These are phyloP conservation scores for Phytopythium delawarense DNA, from an alignment of 352 stramenopile species.

Conservation along the genomic window DNA sequence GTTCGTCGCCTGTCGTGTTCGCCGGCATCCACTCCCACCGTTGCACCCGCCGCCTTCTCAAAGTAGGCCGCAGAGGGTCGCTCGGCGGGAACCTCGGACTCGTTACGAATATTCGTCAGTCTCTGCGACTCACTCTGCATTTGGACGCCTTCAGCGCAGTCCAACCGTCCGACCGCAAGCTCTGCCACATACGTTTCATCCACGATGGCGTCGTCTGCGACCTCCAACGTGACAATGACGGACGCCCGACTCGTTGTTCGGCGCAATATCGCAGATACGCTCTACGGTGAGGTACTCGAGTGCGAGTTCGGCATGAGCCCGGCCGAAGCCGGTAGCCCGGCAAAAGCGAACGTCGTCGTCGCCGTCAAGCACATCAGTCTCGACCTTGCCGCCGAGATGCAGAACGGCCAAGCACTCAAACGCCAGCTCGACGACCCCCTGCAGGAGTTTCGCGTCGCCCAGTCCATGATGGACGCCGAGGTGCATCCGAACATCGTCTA, in stretches of 20 bases:
- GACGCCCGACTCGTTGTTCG: conserved; percentile 16
- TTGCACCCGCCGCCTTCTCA: too few species aligned
- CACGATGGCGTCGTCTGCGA: too few species aligned
- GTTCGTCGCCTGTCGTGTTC: too few species aligned
- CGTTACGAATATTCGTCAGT: too few species aligned
- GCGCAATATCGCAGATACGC: conserved; percentile 19
- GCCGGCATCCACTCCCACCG: too few species aligned
- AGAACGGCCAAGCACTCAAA: neutral
- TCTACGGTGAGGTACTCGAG: conserved; percentile 25
- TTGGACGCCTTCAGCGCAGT: too few species aligned
- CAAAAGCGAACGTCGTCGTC: conserved; percentile 5
- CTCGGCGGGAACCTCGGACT: too few species aligned
- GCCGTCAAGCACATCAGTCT: conserved; percentile 26
- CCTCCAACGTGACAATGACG: conserved; percentile 6
- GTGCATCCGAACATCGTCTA: conserved; percentile 21
- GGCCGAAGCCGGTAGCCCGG: neutral
- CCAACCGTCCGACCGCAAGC: too few species aligned
- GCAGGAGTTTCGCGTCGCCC: conserved; percentile 14
- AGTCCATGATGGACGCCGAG: conserved; percentile 2
- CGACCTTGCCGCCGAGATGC: neutral
- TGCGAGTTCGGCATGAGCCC: conserved; percentile 11
- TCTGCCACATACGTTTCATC: too few species aligned
- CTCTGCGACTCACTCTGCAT: too few species aligned
- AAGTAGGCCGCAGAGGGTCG: too few species aligned
- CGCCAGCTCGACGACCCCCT: conserved; percentile 12